phyloP scores from a whole-genome alignment of 1,284 basidiomycete species.

The Ceratobasidium sp. region DNA sequence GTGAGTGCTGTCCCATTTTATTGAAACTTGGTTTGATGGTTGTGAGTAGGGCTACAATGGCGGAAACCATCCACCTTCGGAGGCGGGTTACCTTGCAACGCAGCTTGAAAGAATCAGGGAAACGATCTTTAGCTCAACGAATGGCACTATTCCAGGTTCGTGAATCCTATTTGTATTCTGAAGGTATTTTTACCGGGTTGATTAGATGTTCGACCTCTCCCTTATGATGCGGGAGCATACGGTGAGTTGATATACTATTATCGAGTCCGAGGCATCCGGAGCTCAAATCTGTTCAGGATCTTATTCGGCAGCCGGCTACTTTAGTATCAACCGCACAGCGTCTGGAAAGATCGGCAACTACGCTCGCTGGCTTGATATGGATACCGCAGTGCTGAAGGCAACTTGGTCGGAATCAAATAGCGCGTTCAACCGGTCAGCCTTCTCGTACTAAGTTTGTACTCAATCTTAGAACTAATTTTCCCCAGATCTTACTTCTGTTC shows the following conservation, averaged over 20 bases:
- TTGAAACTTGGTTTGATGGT: no score
- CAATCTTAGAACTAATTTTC: no score
- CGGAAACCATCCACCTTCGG: slow-evolving; percentile 64
- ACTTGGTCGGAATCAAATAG: slow-evolving; percentile 60
- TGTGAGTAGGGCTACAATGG: slow-evolving; percentile 70
- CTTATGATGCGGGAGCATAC: slow-evolving; percentile 65
- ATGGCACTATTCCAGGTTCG: slow-evolving; percentile 66
- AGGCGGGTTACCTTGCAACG: slow-evolving; percentile 58
- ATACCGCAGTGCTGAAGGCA: slow-evolving; percentile 63
- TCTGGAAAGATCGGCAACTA: slow-evolving; percentile 58
- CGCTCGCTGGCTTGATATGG: slow-evolving; percentile 71
- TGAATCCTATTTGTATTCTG: no score
- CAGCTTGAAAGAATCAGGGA: no score
- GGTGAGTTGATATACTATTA: no score
- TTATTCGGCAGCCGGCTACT: slow-evolving; percentile 68
- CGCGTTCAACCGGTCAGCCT: slow-evolving; percentile 37
- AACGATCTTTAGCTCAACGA: slow-evolving; percentile 63
- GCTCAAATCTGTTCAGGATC: slow-evolving; percentile 61
- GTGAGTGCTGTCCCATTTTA: slow-evolving; percentile 57
- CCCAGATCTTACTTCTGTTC: no score
- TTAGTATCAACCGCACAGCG: slow-evolving; percentile 59
- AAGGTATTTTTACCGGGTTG: slow-evolving; percentile 46
- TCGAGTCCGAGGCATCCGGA: no score
- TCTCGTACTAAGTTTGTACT: no score
- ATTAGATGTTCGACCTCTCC: slow-evolving; percentile 63